These are phyloP conservation scores for Blastomyces emzantsi DNA, from an alignment of 2,329 filamentous ascomycete species.

Conservation along the genomic window DNA sequence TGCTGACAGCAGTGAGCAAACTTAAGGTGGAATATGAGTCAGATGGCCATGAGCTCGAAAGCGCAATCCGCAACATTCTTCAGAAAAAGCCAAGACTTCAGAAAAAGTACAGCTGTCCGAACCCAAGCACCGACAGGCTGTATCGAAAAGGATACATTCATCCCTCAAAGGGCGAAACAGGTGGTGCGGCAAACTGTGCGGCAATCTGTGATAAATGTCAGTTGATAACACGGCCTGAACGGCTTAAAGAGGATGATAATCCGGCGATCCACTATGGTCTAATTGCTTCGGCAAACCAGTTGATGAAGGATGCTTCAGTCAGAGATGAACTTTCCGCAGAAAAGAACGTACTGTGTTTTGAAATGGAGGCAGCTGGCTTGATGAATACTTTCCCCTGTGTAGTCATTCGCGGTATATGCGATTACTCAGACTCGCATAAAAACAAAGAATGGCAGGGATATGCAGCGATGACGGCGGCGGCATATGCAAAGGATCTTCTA, in stretches of 20 bases:
- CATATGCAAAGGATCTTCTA: conserved; percentile 26
- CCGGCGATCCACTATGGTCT: not conserved
- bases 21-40: not conserved
- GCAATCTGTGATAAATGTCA: not conserved
- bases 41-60: not conserved
- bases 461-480: conserved; percentile 3
- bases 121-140: not conserved
- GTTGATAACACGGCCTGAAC: not conserved
- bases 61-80: not conserved
- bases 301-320: not conserved
- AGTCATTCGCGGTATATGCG: conserved; percentile 8
- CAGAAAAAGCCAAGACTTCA: not conserved
- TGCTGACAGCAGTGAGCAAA: not conserved
- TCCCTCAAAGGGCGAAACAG: not conserved
- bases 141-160: not conserved
- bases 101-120: not conserved
- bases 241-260: not conserved
- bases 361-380: not conserved
- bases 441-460: conserved; percentile 8
- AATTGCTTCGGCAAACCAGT: not conserved
- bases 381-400: conserved; percentile 1
- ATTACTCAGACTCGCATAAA: conserved; percentile 10
- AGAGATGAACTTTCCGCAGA: not conserved
- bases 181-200: not conserved
- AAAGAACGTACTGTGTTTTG: not conserved